These are phyloP conservation scores for Collybia nuda DNA, from an alignment of 768 basidiomycete genomes.

Conservation along the genomic window DNA sequence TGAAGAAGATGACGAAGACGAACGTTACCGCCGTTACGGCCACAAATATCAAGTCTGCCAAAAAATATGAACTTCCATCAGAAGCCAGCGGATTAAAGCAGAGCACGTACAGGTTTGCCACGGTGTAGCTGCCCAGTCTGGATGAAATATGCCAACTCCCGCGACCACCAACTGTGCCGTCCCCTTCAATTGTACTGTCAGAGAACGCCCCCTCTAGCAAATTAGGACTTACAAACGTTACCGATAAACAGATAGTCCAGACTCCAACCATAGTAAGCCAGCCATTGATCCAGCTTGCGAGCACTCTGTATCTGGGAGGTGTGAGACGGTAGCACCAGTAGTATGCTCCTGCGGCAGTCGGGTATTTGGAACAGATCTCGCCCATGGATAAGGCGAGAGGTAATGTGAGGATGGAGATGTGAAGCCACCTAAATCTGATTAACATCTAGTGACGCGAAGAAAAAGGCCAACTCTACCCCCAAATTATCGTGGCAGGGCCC, in stretches of 20 bases:
- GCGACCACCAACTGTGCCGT: conserved; percentile 62
- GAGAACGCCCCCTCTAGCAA: background rate
- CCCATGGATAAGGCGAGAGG: conserved; percentile 53
- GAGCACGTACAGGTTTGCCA: conserved; percentile 58
- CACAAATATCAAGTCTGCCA: conserved; percentile 53
- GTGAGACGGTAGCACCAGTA: conserved; percentile 69
- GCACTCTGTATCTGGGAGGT: conserved; percentile 46
- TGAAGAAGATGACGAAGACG: conserved; percentile 55
- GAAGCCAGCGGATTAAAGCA: background rate
- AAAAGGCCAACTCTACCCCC: conserved; percentile 42
- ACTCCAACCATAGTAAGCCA: conserved; percentile 71
- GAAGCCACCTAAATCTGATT: conserved; percentile 38
- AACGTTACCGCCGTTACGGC: conserved; percentile 48
- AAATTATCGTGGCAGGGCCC: conserved; percentile 56
- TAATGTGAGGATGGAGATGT: conserved; percentile 48
- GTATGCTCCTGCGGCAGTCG: conserved; percentile 61
- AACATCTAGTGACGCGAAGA: background rate
- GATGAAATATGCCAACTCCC: conserved; percentile 55
- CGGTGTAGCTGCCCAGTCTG: conserved; percentile 54
- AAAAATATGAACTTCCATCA: background rate
- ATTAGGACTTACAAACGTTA: conserved; percentile 48
- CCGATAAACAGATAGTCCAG: conserved; percentile 67
- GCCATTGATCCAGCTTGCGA: conserved; percentile 65
- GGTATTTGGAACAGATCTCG: conserved; percentile 61
- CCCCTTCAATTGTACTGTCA: conserved; percentile 33